A percentile compares a stretch with the other conserved stretches of the same genome.
Conservation (phyloP, 2,329 filamentous ascomycete species). For the Rachicladosporium sp. region DNA sequence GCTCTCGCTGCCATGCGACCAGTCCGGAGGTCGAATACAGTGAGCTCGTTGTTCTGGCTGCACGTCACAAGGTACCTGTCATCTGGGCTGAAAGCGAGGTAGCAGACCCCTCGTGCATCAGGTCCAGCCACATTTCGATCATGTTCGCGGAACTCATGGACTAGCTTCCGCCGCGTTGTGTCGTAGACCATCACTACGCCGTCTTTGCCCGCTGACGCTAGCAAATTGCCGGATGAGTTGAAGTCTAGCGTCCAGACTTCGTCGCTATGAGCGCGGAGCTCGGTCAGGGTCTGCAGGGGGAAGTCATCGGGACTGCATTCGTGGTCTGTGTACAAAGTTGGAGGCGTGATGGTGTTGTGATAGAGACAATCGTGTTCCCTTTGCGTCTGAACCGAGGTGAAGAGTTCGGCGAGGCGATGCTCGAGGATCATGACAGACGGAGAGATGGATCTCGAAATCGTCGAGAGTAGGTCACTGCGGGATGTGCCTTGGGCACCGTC, state of each 20-base stretch:
- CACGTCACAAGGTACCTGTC: slow-evolving; percentile 78
- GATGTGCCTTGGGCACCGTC: slow-evolving; percentile 69
- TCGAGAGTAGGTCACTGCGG: slow-evolving; percentile 60
- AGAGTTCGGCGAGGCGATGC: slow-evolving; percentile 66
- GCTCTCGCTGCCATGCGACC: slow-evolving; percentile 53
- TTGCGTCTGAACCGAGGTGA: slow-evolving; percentile 70
- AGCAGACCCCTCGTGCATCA: slow-evolving; percentile 50
- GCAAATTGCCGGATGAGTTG: slow-evolving; percentile 69
- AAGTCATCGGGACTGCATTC: slow-evolving; percentile 69
- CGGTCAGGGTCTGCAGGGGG: slow-evolving; percentile 56
- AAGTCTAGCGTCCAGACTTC: slow-evolving; percentile 91
- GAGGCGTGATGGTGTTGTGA: slow-evolving; percentile 67
- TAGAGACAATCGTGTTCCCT: slow-evolving; percentile 79
- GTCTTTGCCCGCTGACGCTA: slow-evolving; percentile 73
- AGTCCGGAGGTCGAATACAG: slow-evolving; percentile 19
- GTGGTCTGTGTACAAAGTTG: slow-evolving; percentile 84
- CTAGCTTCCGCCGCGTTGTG: slow-evolving; percentile 53
- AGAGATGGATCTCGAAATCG: slow-evolving; percentile 81
- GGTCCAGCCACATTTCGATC: slow-evolving; percentile 11
- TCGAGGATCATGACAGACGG: slow-evolving; percentile 95
- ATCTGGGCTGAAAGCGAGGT: slow-evolving; percentile 85
- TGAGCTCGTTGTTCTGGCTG: slow-evolving; percentile 30
- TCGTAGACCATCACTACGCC: slow-evolving; percentile 72
- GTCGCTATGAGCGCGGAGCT: slow-evolving; percentile 60
- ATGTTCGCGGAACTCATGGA: slow-evolving; percentile 34